Base-by-base conservation (phyloP, 1,284 basidiomycete genomes). In the Inonotus obliquus region DNA sequence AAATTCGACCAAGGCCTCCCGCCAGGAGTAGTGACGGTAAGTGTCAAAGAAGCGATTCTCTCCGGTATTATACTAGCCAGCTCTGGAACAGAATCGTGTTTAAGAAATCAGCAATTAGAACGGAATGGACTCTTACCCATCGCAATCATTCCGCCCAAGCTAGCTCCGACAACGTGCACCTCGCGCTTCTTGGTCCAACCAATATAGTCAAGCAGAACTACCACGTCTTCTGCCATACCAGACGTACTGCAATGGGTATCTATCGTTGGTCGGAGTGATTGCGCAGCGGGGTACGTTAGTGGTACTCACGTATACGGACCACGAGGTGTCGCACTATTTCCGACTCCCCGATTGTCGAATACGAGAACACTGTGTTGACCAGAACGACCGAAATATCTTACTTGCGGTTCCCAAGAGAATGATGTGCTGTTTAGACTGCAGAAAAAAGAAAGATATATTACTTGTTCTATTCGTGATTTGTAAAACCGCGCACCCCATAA, bases 281-380 rank as follows among this genome's bases (percentile, higher is more conserved):
- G 41, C 56, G 35, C 29, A 41, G 41, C 32, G 54, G 9, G 29
- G 25, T 23, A 37, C 44, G 29, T 25, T 10, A 9, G 23, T 6
- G 29, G 29, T 14, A 72, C 76, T 51, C 62, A 80, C 79, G 77
- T 72, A 72, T 92, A 92, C 0, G 88, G 88, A 2, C 89, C 90
- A 52, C 74, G 72, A 0, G 92, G 91, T 21, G 83, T 78, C 21
- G 81, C 84, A 53, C 86, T 89, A 69, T 92, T 84, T 4, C 94
- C 91, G 1, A 92, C 92, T 1, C 94, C 94, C 39, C 92, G 81
- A 69, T 96, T 95, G 72, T 96, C 94, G 67, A 94, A 91, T 0
- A 93, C 91, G 1, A 96, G 77, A 6, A 85, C 76, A 0, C 85
- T 84, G 63, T 87, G 82, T 49, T 79, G 73, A 9, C 77, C 74